Base-by-base conservation (phyloP, 306 rosid species). In the Casuarina glauca region DNA sequence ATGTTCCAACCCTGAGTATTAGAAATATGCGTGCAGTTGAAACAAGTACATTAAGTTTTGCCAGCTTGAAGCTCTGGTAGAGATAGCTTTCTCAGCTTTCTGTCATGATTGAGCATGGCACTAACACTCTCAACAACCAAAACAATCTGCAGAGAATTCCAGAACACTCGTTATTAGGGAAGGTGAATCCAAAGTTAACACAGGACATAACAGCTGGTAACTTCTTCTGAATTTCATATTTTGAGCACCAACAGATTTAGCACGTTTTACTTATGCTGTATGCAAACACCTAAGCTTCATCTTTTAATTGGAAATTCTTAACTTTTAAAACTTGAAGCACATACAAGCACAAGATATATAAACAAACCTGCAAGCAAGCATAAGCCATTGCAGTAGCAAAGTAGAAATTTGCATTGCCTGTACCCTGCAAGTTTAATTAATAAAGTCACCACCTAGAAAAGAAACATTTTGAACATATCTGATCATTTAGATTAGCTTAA, bases 371-470 rank as follows among this genome's bases (percentile, higher is more conserved):
- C 73, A 94, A 88, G 81, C 89, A 88, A 68, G 97, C 95, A 88
- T 92, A 94, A 36, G 90, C 85, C 81, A 92, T 94, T 80, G 97
- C 98, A 70, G 96, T 94, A 6, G 91, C 98, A 70, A 89, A 94
- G 87, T 94, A 94, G 81, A 94, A 94, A 86, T 94, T 94, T 76
- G 97, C 97, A 79, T 92, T 94, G 63, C 98, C 98, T 26, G 97
- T 94, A 19, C 98, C 97, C 98, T 94, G 95, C 78, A 85, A 79
- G 79, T 82, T 87, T 74, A 46, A 81, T 80, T 64, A 69, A 70
- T 44, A 38, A 41, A 26, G 54, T 49, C 71, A 63, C 15, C 55
- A 76, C 52, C 41, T 68, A 73, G 54, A 78, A 64, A 78, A 64
- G 49, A 20, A 78, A 69, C 3, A 45, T 19, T 12, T 50, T 46